phyloP scores from a whole-genome alignment of 2,329 filamentous ascomycete species.

The Venturia effusa region DNA sequence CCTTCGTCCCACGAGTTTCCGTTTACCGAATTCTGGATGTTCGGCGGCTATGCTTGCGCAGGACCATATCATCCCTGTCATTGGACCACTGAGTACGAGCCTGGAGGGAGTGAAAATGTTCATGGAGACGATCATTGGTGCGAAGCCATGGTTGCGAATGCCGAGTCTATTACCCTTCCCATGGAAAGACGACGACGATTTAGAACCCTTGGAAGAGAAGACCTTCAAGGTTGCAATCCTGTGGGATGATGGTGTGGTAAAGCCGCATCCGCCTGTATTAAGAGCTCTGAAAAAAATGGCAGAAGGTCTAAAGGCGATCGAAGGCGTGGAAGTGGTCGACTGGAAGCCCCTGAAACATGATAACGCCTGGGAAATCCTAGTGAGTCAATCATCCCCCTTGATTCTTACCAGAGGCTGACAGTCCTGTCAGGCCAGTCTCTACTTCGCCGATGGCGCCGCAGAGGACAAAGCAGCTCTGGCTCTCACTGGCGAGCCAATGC shows the following conservation, averaged over 20 bases:
- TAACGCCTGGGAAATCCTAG: conserved; percentile 36
- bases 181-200: conserved; percentile 32
- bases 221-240: conserved; percentile 49
- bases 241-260: conserved; percentile 54
- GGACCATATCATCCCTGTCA: conserved; percentile 37
- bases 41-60: conserved; percentile 32
- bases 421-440: conserved; percentile 27
- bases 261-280: conserved; percentile 53
- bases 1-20: conserved; percentile 31
- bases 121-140: conserved; percentile 39
- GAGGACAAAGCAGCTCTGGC: conserved; percentile 41
- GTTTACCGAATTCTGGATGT: conserved; percentile 33
- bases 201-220: conserved; percentile 12
- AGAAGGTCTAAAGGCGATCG: conserved; percentile 30
- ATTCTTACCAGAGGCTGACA: not conserved
- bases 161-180: conserved; percentile 49
- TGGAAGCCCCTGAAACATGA: conserved; percentile 39
- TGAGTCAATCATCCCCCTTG: conserved; percentile 15
- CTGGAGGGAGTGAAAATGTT: conserved; percentile 44
- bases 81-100: conserved; percentile 45
- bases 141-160: conserved; percentile 46
- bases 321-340: conserved; percentile 43
- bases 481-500: conserved; percentile 45
- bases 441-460: conserved; percentile 51
- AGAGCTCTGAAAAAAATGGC: conserved; percentile 42